phyloP scores from a whole-genome alignment of 176 grass and related monocot species.

The Panicum miliaceum region DNA sequence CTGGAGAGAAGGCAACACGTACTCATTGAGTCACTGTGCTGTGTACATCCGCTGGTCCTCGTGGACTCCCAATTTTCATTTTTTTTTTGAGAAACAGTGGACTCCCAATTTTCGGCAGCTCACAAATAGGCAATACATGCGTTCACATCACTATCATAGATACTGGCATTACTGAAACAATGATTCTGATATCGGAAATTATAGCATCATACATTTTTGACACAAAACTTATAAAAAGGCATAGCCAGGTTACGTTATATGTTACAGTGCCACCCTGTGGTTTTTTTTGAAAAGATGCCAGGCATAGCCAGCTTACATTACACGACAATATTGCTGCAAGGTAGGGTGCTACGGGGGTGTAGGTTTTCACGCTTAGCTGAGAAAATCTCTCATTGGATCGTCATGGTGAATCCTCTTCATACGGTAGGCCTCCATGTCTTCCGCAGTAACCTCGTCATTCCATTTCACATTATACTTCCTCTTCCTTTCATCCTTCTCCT shows the following conservation, averaged over 20 bases:
- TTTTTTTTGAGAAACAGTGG: too few relatives aligned
- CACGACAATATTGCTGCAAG: conserved; percentile 6
- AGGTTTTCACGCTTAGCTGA: conserved; percentile 19
- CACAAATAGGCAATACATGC: background rate
- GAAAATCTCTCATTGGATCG: conserved; percentile 92
- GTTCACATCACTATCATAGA: background rate
- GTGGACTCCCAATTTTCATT: background rate
- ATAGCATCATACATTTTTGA: background rate
- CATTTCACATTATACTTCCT: conserved; percentile 95
- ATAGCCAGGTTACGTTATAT: background rate
- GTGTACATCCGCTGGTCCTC: background rate
- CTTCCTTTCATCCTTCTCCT: conserved; percentile 91
- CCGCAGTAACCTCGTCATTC: conserved; percentile 84
- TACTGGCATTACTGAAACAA: conserved; percentile 13
- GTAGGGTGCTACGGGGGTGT: background rate
- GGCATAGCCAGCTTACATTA: background rate
- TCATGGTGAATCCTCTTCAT: conserved; percentile 84
- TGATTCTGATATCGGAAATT: background rate
- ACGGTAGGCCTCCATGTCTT: conserved; percentile 96
- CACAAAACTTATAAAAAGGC: background rate
- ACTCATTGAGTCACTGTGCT: too few relatives aligned
- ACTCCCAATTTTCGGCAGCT: background rate
- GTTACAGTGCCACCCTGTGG: background rate
- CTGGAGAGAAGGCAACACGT: too few relatives aligned
- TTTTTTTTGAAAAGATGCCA: too few relatives aligned